Percentiles rank a stretch among this genome's conserved stretches.
Conservation (phyloP, 768 basidiomycete genomes). For the Rhodotorula taiwanensis region DNA sequence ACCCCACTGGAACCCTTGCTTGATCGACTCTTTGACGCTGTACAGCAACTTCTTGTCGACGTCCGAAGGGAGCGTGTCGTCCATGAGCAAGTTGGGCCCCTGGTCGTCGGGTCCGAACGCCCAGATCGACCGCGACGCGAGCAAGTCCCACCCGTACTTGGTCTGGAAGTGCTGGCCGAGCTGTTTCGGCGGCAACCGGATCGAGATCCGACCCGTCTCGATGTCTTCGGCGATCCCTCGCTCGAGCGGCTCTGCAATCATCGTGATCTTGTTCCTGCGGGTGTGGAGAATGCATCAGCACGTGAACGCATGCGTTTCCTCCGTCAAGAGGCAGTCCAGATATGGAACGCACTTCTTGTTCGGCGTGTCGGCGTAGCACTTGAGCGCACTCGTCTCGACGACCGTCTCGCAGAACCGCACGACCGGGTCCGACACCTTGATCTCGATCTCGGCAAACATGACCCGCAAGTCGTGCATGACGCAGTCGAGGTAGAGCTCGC, state of each 20-base stretch:
- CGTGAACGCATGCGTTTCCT: neutral
- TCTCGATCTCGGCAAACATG: constrained; percentile 95
- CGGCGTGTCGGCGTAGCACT: constrained; percentile 98
- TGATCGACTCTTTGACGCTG: constrained; percentile 87
- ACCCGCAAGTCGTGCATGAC: constrained; percentile 91
- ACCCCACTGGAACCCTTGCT: constrained; percentile 99
- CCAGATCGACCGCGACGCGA: constrained; percentile 98
- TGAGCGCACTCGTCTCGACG: constrained; percentile 90
- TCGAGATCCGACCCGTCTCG: constrained; percentile 82
- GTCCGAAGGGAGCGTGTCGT: constrained; percentile 93
- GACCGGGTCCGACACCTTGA: constrained; percentile 98
- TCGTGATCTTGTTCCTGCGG: constrained; percentile 86
- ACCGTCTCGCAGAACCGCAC: constrained; percentile 98
- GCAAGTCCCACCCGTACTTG: constrained; percentile 95
- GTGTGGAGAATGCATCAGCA: neutral
- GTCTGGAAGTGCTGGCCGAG: constrained; percentile 92
- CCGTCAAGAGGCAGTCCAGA: constrained; percentile 1
- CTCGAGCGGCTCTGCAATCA: constrained; percentile 98
- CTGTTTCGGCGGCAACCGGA: constrained; percentile 92
- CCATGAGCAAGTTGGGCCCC: constrained; percentile 85
- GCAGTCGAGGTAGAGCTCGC: constrained; percentile 92
- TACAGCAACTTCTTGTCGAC: constrained; percentile 89
- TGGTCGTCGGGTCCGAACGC: constrained; percentile 96
- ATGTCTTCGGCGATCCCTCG: constrained; percentile 93
- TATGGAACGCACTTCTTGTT: constrained; percentile 76